These are phyloP conservation scores for Trypanosoma avium DNA, from an alignment of 208 protist genomes.

Conservation along the genomic window DNA sequence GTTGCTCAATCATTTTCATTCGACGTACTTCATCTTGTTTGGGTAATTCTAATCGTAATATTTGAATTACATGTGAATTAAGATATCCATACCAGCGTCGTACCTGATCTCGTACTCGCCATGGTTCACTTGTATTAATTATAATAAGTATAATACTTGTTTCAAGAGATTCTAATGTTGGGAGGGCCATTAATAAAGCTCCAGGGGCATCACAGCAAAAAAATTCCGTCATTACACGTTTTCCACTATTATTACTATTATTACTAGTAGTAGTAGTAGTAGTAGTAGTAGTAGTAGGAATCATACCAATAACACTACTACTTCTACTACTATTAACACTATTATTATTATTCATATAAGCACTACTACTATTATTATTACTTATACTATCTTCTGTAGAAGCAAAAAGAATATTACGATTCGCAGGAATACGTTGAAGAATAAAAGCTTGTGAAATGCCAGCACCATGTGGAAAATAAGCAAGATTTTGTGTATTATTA, in stretches of 20 bases:
- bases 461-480: conserved; percentile 44
- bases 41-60: conserved; percentile 56
- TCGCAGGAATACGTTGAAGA: conserved; percentile 48
- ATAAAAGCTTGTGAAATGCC: conserved; percentile 75
- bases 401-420: conserved; percentile 1
- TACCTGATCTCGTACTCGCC: conserved; percentile 54
- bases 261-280: no score
- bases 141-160: conserved; percentile 69
- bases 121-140: conserved; percentile 64
- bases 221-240: conserved; percentile 56
- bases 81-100: conserved; percentile 47
- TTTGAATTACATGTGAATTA: conserved; percentile 46
- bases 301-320: background rate
- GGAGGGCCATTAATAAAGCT: conserved; percentile 71
- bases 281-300: background rate
- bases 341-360: background rate
- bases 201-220: conserved; percentile 85
- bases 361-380: background rate
- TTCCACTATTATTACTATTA: background rate
- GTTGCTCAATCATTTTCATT: conserved; percentile 59
- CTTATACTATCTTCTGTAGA: conserved; percentile 1
- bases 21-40: conserved; percentile 74
- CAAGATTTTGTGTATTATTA: conserved; percentile 1
- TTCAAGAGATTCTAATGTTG: conserved; percentile 58
- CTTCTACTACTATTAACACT: background rate